These are phyloP conservation scores for Tetragonia tetragonoides DNA, from an alignment of 148 eudicot species.

Conservation along the genomic window DNA sequence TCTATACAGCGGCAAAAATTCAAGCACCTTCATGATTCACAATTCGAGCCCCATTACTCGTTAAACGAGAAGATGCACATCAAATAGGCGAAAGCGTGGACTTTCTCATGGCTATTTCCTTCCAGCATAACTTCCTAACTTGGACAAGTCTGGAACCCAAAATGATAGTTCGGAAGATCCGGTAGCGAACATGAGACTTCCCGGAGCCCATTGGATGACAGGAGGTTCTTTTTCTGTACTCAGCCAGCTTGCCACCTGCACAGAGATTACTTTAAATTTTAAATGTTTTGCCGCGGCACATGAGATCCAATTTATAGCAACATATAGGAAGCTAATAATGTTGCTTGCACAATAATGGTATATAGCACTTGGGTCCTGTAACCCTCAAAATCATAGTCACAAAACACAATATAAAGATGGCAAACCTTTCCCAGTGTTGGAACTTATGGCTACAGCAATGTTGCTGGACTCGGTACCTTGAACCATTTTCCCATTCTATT, in stretches of 20 bases:
- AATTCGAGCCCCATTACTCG: conserved; percentile 2
- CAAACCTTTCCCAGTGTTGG: neutral
- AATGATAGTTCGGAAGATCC: conserved; percentile 88
- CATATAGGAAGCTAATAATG: neutral
- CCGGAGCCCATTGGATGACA: conserved; percentile 89
- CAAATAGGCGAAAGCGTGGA: neutral
- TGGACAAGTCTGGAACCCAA: conserved; percentile 93
- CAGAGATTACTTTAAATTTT: neutral
- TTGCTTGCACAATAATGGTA: neutral
- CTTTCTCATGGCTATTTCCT: conserved; percentile 49
- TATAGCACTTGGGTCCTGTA: neutral
- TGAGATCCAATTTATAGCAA: neutral
- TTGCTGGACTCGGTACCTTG: neutral
- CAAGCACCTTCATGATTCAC: conserved; percentile 7
- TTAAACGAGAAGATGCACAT: conserved; percentile 12
- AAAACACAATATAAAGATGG: neutral
- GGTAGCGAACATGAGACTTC: conserved; percentile 88
- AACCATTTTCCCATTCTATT: neutral
- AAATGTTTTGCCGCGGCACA: neutral
- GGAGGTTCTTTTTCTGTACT: conserved; percentile 84
- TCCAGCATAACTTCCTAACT: conserved; percentile 76
- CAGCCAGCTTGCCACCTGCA: conserved; percentile 88
- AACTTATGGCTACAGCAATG: neutral
- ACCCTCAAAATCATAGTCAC: neutral
- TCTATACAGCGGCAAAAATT: neutral